These are phyloP conservation scores for Eucalyptus erythrocorys DNA, from an alignment of 345 rosid genomes.

Conservation along the genomic window DNA sequence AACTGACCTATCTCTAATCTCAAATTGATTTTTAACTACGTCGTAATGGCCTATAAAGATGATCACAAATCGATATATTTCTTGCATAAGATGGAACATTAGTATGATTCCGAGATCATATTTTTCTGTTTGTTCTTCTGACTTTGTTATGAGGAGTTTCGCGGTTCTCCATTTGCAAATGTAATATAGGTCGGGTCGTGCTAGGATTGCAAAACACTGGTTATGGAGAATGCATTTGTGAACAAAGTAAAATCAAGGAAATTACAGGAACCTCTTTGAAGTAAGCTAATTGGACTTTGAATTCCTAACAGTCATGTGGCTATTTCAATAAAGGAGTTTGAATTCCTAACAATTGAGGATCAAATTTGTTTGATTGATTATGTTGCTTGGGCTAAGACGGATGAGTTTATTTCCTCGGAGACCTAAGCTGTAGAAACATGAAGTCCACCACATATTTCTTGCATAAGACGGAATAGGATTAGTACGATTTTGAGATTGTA, in stretches of 20 bases:
- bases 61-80: not conserved
- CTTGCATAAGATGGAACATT: not conserved
- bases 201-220: not conserved
- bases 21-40: not conserved
- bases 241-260: not conserved
- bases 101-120: not conserved
- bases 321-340: not conserved
- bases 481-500: not conserved
- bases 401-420: not conserved
- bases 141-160: not conserved
- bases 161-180: not conserved
- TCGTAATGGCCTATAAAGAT: too few species aligned
- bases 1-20: too few species aligned
- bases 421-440: not conserved
- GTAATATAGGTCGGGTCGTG: not conserved
- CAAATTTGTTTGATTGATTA: too few species aligned
- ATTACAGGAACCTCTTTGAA: not conserved
- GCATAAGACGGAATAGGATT: not conserved
- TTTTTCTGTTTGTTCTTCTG: not conserved
- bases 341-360: not conserved
- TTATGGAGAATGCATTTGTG: not conserved
- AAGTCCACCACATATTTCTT: not conserved
- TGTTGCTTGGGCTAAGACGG: not conserved
- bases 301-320: not conserved
- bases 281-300: not conserved